Evolutionary conservation across 2,329 filamentous ascomycete genomes (phyloP).

Genomic region (Xylaria sp.): DNA sequence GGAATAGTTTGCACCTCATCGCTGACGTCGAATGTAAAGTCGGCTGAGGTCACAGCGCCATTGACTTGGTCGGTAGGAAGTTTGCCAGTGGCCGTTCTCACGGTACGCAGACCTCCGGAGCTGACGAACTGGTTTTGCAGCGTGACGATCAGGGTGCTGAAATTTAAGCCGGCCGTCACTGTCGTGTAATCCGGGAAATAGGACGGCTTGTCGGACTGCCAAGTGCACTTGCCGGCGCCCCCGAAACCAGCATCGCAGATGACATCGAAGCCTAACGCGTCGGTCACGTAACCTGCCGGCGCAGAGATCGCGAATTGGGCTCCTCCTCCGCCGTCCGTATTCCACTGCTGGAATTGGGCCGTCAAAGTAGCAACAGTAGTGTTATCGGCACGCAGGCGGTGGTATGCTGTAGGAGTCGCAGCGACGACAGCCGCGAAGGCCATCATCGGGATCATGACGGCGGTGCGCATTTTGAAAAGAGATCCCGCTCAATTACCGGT

Average conservation of each 20-base stretch:
- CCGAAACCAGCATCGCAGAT: not conserved
- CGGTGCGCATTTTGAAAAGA: not conserved
- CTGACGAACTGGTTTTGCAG: not conserved
- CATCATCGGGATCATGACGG: not conserved
- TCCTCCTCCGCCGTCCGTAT: not conserved
- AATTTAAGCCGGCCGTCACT: not conserved
- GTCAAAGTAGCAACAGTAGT: not conserved
- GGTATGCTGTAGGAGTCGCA: not conserved
- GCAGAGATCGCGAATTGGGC: not conserved
- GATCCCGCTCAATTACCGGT: not conserved
- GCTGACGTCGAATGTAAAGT: not conserved
- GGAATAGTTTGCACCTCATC: not conserved
- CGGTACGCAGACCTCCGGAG: not conserved
- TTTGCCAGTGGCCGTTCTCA: not conserved
- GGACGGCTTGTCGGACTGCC: not conserved
- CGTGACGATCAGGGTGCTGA: not conserved
- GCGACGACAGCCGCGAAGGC: not conserved
- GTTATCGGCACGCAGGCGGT: not conserved
- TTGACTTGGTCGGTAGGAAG: not conserved
- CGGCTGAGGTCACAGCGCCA: not conserved
- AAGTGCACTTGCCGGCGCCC: not conserved
- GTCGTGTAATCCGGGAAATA: constrained; percentile 1
- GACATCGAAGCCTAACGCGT: not conserved
- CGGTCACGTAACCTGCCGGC: not conserved
- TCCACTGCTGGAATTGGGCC: not conserved